Conservation (phyloP, 2,329 filamentous ascomycete genomes). For the Annulohypoxylon truncatum region DNA sequence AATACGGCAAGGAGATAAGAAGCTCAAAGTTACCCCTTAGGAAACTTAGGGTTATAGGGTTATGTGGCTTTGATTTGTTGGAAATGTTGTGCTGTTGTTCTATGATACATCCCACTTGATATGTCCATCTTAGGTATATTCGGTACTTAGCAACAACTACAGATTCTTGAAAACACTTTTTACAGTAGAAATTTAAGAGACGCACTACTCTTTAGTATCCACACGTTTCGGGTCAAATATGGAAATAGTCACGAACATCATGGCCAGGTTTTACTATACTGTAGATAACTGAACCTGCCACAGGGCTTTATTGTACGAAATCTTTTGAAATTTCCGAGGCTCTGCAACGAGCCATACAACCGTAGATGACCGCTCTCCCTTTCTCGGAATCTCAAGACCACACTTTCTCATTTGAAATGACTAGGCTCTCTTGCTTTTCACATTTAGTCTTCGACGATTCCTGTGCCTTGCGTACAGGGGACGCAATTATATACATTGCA, state of each 20-base stretch:
- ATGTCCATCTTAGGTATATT: too few species aligned
- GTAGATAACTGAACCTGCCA: not conserved
- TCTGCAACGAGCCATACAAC: slow-evolving; percentile 19
- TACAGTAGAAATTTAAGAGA: too few species aligned
- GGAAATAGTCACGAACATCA: not conserved
- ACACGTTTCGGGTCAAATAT: not conserved
- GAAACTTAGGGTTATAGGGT: too few species aligned
- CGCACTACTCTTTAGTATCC: not conserved
- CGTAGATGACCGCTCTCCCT: slow-evolving; percentile 9
- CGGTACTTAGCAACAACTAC: too few species aligned
- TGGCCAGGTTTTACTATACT: not conserved
- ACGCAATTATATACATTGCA: slow-evolving; percentile 33
- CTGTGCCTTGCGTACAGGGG: slow-evolving; percentile 3
- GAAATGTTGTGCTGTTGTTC: too few species aligned
- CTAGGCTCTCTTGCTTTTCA: slow-evolving; percentile 4
- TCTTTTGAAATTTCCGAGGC: slow-evolving; percentile 9
- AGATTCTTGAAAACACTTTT: too few species aligned
- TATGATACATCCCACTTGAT: too few species aligned
- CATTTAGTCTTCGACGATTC: not conserved
- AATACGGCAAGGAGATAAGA: not conserved
- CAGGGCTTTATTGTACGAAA: not conserved
- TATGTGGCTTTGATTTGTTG: too few species aligned
- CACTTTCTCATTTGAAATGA: not conserved
- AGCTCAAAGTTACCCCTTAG: not conserved
- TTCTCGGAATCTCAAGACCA: not conserved